Percentiles rank a stretch among this genome's conserved stretches.
Evolutionary conservation across 495 filamentous ascomycete species (phyloP).

Genomic region (Bombardia bombarda): DNA sequence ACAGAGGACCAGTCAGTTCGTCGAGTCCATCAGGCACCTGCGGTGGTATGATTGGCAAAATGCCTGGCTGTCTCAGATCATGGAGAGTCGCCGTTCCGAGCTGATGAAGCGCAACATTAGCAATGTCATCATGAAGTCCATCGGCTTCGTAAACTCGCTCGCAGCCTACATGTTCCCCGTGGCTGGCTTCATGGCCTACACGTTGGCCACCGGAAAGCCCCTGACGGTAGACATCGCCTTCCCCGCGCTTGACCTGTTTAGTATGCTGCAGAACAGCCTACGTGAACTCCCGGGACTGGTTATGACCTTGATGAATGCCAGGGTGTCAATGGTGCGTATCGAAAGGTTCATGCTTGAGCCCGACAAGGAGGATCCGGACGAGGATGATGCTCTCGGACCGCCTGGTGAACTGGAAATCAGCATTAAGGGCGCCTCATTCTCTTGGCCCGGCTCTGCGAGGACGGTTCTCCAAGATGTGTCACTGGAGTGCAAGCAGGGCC

Average conservation of each 20-base stretch:
- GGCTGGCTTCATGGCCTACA: constrained; percentile 71
- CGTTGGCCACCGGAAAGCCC: constrained; percentile 52
- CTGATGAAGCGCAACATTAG: constrained; percentile 57
- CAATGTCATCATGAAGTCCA: constrained; percentile 49
- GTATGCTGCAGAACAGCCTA: constrained; percentile 60
- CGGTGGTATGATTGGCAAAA: constrained; percentile 85
- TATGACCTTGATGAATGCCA: constrained; percentile 63
- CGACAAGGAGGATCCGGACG: constrained; percentile 49
- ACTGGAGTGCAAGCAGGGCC: constrained; percentile 51
- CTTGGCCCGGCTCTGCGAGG: constrained; percentile 60
- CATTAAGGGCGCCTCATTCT: constrained; percentile 59
- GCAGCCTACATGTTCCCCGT: constrained; percentile 67
- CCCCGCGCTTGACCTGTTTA: constrained; percentile 70
- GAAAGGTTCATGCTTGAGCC: constrained; percentile 80
- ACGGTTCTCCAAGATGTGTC: constrained; percentile 56
- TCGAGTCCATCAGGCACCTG: constrained; percentile 76
- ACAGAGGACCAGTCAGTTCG: constrained; percentile 68
- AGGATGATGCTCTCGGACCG: constrained; percentile 5
- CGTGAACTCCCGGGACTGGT: constrained; percentile 64
- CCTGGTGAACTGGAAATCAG: constrained; percentile 30
- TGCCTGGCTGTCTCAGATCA: constrained; percentile 65
- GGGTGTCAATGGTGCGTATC: constrained; percentile 67
- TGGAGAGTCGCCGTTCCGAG: constrained; percentile 61
- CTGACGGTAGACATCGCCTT: constrained; percentile 73
- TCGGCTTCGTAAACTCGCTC: constrained; percentile 54